Evolutionary conservation across 2,329 filamentous ascomycete genomes (phyloP).

Genomic region (Colletotrichum liaoningense): DNA sequence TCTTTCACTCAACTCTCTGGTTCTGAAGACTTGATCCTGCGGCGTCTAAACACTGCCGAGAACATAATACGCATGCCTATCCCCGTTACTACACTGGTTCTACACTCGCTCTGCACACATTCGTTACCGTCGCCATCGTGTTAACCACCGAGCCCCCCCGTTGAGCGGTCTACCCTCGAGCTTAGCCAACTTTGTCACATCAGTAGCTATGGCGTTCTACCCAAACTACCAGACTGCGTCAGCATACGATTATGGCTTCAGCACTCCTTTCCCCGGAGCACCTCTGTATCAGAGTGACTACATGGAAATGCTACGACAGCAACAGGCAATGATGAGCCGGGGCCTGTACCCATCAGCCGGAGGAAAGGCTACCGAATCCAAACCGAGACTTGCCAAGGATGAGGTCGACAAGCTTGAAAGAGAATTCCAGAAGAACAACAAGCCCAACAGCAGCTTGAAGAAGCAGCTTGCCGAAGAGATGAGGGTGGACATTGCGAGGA

Average conservation of each 20-base stretch:
- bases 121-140: neutral
- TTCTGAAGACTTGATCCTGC: neutral
- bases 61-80: slow-evolving; percentile 7
- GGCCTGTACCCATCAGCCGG: slow-evolving; percentile 17
- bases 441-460: slow-evolving; percentile 72
- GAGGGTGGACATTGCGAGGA: slow-evolving; percentile 71
- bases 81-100: neutral
- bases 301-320: slow-evolving; percentile 6
- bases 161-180: neutral
- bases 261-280: slow-evolving; percentile 6
- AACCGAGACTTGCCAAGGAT: slow-evolving; percentile 67
- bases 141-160: neutral
- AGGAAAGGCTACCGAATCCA: slow-evolving; percentile 56
- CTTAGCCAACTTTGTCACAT: neutral
- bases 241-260: slow-evolving; percentile 29
- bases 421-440: slow-evolving; percentile 73
- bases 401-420: slow-evolving; percentile 70
- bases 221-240: slow-evolving; percentile 18
- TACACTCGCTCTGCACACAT: slow-evolving; percentile 8
- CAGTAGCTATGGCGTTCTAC: slow-evolving; percentile 32
- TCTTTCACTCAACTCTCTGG: slow-evolving; percentile 28
- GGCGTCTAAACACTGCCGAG: slow-evolving; percentile 12
- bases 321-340: slow-evolving; percentile 36
- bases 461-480: slow-evolving; percentile 71
- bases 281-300: slow-evolving; percentile 28